These are phyloP conservation scores for Periconia macrospinosa DNA, from an alignment of 2,329 filamentous ascomycete genomes.

Conservation along the genomic window DNA sequence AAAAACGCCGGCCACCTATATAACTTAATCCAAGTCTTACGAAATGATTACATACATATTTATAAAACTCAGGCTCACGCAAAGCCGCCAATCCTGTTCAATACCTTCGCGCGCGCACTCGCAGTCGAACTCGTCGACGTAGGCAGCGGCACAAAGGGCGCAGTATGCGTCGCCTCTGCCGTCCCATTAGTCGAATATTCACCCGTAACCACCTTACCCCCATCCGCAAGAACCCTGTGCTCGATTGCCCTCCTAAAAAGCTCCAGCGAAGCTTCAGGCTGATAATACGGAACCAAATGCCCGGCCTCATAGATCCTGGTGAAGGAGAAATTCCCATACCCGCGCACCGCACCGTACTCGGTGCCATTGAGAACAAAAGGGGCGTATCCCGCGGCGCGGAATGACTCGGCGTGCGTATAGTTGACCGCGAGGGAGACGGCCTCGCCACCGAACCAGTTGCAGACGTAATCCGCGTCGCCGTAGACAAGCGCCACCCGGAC, in stretches of 20 bases:
- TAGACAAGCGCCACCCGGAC: conserved; percentile 60
- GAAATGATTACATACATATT: no score
- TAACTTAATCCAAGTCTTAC: no score
- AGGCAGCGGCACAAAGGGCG: conserved; percentile 30
- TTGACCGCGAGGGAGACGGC: conserved; percentile 63
- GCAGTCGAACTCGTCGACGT: conserved; percentile 17
- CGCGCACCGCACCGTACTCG: conserved; percentile 67
- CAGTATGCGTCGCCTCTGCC: conserved; percentile 34
- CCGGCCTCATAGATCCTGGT: conserved; percentile 56
- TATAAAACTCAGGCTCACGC: no score
- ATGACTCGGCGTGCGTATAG: conserved; percentile 55
- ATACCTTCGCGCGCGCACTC: background rate
- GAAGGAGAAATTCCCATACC: conserved; percentile 69
- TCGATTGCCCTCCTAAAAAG: conserved; percentile 32
- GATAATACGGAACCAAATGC: conserved; percentile 54
- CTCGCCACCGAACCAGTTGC: conserved; percentile 73
- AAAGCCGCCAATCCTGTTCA: background rate
- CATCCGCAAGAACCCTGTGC: conserved; percentile 32
- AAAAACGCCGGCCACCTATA: no score
- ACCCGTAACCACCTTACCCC: conserved; percentile 26
- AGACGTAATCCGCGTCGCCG: conserved; percentile 61
- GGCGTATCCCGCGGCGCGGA: conserved; percentile 70
- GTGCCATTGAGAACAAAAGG: conserved; percentile 66
- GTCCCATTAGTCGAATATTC: conserved; percentile 35
- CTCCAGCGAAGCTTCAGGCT: conserved; percentile 34